Conservation (phyloP, 2,329 filamentous ascomycete genomes). For the Pseudogymnoascus sp. region DNA sequence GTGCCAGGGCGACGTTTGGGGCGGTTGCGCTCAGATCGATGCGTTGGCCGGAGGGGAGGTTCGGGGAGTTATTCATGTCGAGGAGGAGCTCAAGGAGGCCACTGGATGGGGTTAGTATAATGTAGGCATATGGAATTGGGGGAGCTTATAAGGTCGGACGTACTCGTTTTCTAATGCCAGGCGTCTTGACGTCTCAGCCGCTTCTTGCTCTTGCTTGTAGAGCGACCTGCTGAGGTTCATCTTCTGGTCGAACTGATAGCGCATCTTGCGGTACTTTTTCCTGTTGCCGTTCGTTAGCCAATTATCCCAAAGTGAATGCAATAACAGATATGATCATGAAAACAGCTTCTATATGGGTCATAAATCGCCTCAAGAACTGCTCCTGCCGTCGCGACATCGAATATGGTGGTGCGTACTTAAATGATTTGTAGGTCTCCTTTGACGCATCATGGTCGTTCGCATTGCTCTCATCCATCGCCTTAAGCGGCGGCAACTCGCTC, state of each 20-base stretch:
- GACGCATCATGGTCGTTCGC: slow-evolving; percentile 18
- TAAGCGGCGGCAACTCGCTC: neutral
- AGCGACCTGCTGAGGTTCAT: slow-evolving; percentile 76
- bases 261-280: slow-evolving; percentile 95
- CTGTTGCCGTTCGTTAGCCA: slow-evolving; percentile 43
- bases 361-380: neutral
- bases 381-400: neutral
- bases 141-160: slow-evolving; percentile 27
- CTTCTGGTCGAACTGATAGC: slow-evolving; percentile 65
- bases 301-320: neutral
- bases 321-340: neutral
- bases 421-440: slow-evolving; percentile 30
- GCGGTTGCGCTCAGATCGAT: slow-evolving; percentile 52
- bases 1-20: neutral
- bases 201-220: slow-evolving; percentile 73
- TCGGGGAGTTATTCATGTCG: slow-evolving; percentile 77
- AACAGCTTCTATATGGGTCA: neutral
- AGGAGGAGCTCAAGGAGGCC: slow-evolving; percentile 82
- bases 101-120: slow-evolving; percentile 38
- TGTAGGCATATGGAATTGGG: neutral
- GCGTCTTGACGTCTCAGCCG: slow-evolving; percentile 70
- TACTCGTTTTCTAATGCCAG: slow-evolving; percentile 92
- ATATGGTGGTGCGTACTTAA: slow-evolving; percentile 25
- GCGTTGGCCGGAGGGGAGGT: slow-evolving; percentile 66
- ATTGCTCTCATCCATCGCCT: slow-evolving; percentile 13